Conservation (phyloP, 202 grass and related monocot species). For the Carex sylvatica region DNA sequence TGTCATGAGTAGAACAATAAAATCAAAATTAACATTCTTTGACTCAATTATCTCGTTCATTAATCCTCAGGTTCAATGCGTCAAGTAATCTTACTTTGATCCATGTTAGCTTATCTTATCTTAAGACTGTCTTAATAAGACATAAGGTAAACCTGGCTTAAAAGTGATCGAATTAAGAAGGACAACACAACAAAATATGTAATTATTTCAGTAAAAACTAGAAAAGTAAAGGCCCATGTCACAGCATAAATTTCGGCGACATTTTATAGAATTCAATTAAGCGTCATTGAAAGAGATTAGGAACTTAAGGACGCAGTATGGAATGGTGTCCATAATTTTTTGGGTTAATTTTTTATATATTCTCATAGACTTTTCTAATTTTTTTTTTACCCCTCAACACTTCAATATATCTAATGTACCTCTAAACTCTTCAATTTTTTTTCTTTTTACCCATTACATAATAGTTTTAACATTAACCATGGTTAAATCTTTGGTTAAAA, state of each 20-base stretch:
- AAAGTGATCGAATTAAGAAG: neutral
- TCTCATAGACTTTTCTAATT: too few species aligned
- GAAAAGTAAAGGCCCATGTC: neutral
- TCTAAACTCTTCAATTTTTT: too few species aligned
- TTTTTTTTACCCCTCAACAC: too few species aligned
- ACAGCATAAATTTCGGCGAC: neutral
- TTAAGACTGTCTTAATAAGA: too few species aligned
- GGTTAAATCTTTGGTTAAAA: too few species aligned
- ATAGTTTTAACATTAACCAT: too few species aligned
- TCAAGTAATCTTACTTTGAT: neutral
- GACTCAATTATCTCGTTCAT: neutral
- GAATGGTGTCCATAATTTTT: too few species aligned
- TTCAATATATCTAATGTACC: too few species aligned
- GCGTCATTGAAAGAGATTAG: neutral
- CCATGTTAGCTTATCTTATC: neutral
- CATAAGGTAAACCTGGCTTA: neutral
- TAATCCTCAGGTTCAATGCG: neutral
- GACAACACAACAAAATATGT: neutral
- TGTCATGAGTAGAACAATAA: neutral
- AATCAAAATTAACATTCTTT: neutral
- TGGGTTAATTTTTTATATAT: too few species aligned
- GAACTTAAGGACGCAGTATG: neutral
- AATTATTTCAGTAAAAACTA: neutral
- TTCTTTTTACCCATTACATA: too few species aligned
- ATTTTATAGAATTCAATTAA: neutral